These are phyloP conservation scores for Besnoitia besnoiti DNA, from an alignment of 169 alveolate species.

Conservation along the genomic window DNA sequence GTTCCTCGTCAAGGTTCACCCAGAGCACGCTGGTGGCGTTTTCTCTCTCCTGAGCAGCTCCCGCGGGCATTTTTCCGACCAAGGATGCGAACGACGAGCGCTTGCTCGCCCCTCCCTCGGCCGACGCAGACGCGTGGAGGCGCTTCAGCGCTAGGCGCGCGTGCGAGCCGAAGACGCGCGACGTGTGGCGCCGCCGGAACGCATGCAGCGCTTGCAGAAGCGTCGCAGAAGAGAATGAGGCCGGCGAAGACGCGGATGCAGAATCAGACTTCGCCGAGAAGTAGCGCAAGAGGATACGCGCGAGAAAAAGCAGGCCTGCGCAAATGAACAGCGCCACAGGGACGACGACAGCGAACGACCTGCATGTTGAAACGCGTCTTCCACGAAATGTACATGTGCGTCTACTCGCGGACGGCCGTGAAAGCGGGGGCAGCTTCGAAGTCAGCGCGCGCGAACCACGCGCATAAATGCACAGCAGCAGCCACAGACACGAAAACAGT, in stretches of 20 bases:
- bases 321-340: neutral
- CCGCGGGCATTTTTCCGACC: neutral
- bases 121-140: neutral
- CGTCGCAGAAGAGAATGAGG: neutral
- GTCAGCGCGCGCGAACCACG: too few species aligned
- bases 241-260: neutral
- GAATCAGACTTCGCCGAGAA: neutral
- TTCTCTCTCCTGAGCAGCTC: neutral
- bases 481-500: too few species aligned
- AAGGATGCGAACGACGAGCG: neutral
- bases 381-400: too few species aligned
- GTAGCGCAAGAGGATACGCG: slow-evolving; percentile 1
- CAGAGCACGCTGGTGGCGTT: neutral
- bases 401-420: too few species aligned
- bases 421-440: too few species aligned
- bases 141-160: neutral
- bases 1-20: neutral
- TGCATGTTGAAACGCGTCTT: too few species aligned
- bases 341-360: too few species aligned
- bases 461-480: too few species aligned
- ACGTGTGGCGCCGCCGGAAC: slow-evolving; percentile 9
- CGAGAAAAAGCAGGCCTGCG: slow-evolving; percentile 31
- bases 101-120: neutral
- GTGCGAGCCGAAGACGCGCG: neutral
- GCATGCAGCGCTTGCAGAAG: slow-evolving; percentile 20